Percentiles rank a stretch among this genome's conserved stretches.
Conservation (phyloP, 768 basidiomycete genomes). For the Phlebiopsis gigantea region DNA sequence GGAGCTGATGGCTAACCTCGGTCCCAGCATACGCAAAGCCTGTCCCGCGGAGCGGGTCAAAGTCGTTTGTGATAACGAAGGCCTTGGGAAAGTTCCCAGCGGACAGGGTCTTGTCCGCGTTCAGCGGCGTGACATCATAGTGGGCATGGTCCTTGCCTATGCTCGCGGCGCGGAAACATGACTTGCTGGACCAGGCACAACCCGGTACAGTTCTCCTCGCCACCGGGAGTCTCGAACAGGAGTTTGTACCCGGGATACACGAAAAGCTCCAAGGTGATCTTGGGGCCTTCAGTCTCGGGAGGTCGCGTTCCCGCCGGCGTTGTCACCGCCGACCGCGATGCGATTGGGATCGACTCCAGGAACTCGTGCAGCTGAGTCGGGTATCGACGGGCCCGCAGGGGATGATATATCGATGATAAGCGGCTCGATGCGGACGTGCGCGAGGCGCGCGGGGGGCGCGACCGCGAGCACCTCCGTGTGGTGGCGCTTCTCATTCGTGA, state of each 20-base stretch:
- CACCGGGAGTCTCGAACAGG: slow-evolving; percentile 13
- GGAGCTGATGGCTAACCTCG: no score
- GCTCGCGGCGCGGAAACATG: slow-evolving; percentile 9
- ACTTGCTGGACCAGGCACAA: slow-evolving; percentile 13
- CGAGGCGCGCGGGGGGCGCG: neutral
- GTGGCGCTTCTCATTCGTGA: slow-evolving; percentile 5
- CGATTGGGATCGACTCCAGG: slow-evolving; percentile 11
- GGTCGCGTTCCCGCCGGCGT: no score
- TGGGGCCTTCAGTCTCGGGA: no score
- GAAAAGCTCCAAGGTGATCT: slow-evolving; percentile 5
- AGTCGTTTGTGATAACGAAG: slow-evolving; percentile 7
- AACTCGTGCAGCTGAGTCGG: slow-evolving; percentile 13
- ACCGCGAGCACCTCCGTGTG: slow-evolving; percentile 3
- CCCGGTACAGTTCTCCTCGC: slow-evolving; percentile 12
- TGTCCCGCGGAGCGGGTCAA: slow-evolving; percentile 13
- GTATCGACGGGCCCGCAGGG: slow-evolving; percentile 7
- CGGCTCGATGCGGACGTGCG: slow-evolving; percentile 7
- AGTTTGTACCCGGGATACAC: slow-evolving; percentile 12
- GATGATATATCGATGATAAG: no score
- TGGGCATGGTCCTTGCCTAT: neutral
- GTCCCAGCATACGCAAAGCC: slow-evolving; percentile 14
- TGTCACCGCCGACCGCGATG: slow-evolving; percentile 12
- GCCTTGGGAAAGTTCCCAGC: slow-evolving; percentile 2
- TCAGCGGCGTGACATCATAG: no score
- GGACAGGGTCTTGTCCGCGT: slow-evolving; percentile 3